Percentiles rank a stretch among this genome's conserved stretches.
Conservation (phyloP, 345 rosid species). For the Syzygium grande region DNA sequence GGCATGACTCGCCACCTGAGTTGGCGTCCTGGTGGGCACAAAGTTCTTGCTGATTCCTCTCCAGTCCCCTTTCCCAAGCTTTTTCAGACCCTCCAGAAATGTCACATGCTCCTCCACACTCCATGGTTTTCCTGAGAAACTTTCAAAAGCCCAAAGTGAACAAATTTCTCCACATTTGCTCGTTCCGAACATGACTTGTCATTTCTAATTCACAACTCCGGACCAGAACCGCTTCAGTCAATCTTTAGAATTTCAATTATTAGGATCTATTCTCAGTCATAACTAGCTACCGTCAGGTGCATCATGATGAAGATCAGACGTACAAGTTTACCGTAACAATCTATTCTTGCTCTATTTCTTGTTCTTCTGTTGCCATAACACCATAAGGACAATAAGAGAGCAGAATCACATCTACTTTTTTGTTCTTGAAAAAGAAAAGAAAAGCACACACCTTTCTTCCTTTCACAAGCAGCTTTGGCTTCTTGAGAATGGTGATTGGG, state of each 20-base stretch:
- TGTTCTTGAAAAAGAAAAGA: not conserved
- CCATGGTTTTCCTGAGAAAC: slow-evolving; percentile 45
- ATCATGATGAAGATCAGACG: not conserved
- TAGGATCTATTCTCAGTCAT: not conserved
- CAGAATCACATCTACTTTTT: not conserved
- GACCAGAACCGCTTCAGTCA: not conserved
- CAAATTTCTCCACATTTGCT: not conserved
- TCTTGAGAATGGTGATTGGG: slow-evolving; percentile 3
- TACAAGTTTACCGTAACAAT: not conserved
- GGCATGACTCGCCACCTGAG: slow-evolving; percentile 70
- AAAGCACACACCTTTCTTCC: slow-evolving; percentile 35
- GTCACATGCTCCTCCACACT: slow-evolving; percentile 49
- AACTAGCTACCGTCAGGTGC: not conserved
- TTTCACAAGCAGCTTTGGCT: slow-evolving; percentile 4
- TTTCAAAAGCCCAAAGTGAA: not conserved
- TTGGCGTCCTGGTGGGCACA: slow-evolving; percentile 54
- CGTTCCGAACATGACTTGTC: not conserved
- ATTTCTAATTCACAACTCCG: not conserved
- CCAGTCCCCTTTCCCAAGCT: slow-evolving; percentile 63
- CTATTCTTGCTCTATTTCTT: not conserved
- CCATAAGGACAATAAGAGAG: not conserved
- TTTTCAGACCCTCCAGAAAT: slow-evolving; percentile 41
- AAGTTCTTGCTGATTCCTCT: slow-evolving; percentile 48
- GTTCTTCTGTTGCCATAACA: not conserved
- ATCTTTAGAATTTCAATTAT: not conserved